A percentile compares a stretch with the other conserved stretches of the same genome.
Evolutionary conservation across 176 grass and related monocot species (phyloP).

Genomic region (Echinochloa phyllopogon): DNA sequence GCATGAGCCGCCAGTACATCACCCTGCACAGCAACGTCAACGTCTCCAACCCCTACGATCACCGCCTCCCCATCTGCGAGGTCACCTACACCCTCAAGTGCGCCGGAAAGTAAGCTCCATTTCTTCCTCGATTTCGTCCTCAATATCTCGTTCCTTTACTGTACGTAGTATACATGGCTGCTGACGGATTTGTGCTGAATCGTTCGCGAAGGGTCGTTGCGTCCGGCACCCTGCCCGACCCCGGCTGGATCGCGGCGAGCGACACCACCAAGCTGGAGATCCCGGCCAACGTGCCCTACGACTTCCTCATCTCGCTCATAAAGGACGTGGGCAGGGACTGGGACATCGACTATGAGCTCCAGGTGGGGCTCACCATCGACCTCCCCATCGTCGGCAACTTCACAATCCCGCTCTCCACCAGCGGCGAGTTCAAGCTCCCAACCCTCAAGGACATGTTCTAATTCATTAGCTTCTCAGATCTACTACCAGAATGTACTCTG

Average conservation of each 20-base stretch:
- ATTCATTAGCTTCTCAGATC: not conserved
- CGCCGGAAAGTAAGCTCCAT: conserved; percentile 51
- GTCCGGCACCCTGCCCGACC: conserved; percentile 72
- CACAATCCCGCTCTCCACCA: conserved; percentile 75
- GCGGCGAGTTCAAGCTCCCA: conserved; percentile 88
- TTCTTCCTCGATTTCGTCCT: too few relatives aligned
- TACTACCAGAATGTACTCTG: not conserved
- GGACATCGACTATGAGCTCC: conserved; percentile 83
- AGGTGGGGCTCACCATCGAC: conserved; percentile 70
- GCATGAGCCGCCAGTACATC: conserved; percentile 62
- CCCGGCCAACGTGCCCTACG: conserved; percentile 76
- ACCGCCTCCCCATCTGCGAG: conserved; percentile 82
- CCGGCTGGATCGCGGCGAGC: conserved; percentile 75
- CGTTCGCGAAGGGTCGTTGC: conserved; percentile 35
- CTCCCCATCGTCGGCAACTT: conserved; percentile 73
- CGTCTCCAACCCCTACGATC: conserved; percentile 81
- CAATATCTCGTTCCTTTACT: too few relatives aligned
- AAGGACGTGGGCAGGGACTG: conserved; percentile 73
- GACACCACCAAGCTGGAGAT: conserved; percentile 74
- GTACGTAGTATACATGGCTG: too few relatives aligned
- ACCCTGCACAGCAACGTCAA: conserved; percentile 79
- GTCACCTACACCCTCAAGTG: conserved; percentile 69
- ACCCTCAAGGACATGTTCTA: conserved; percentile 70
- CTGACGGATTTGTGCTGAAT: too few relatives aligned
- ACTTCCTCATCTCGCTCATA: conserved; percentile 63